A percentile compares a stretch with the other conserved stretches of the same genome.
phyloP scores from a whole-genome alignment of 495 filamentous ascomycete genomes.

The Oleoguttula mirabilis region DNA sequence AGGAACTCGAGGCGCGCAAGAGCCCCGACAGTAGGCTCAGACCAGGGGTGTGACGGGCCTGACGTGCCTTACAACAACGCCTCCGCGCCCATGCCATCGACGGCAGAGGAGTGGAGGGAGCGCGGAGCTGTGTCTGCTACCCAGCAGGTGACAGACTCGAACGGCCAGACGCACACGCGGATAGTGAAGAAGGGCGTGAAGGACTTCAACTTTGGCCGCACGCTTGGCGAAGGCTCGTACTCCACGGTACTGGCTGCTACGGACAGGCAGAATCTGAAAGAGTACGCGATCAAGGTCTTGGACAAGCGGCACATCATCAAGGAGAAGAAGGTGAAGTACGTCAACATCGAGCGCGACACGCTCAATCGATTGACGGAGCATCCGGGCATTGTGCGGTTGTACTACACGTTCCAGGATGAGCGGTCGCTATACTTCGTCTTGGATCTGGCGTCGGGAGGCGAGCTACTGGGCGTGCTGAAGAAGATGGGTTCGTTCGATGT shows the following conservation, averaged over 20 bases:
- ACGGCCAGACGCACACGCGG: slow-evolving; percentile 67
- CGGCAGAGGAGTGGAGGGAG: slow-evolving; percentile 76
- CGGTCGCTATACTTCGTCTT: slow-evolving; percentile 92
- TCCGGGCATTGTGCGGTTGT: slow-evolving; percentile 90
- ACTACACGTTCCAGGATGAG: slow-evolving; percentile 98
- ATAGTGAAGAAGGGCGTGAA: slow-evolving; percentile 93
- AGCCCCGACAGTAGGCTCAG: slow-evolving; percentile 52
- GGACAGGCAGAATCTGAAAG: slow-evolving; percentile 85
- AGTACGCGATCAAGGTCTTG: slow-evolving; percentile 96
- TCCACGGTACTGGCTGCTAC: slow-evolving; percentile 93
- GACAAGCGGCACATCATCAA: slow-evolving; percentile 99
- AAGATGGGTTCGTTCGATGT: slow-evolving; percentile 88
- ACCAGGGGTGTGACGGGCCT: slow-evolving; percentile 27
- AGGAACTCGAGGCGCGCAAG: slow-evolving; percentile 53
- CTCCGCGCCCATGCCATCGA: slow-evolving; percentile 52
- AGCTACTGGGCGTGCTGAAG: slow-evolving; percentile 85
- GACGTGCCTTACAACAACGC: slow-evolving; percentile 48
- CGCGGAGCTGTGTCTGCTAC: slow-evolving; percentile 68
- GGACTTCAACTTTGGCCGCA: slow-evolving; percentile 88
- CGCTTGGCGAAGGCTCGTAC: slow-evolving; percentile 94
- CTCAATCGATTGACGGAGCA: slow-evolving; percentile 93
- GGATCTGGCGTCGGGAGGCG: slow-evolving; percentile 84
- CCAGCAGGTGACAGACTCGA: slow-evolving; percentile 65
- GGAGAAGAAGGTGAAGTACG: slow-evolving; percentile 99
- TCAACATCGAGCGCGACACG: slow-evolving; percentile 98